These are phyloP conservation scores for Ganoderma meredithae DNA, from an alignment of 1,284 basidiomycete genomes.

Conservation along the genomic window DNA sequence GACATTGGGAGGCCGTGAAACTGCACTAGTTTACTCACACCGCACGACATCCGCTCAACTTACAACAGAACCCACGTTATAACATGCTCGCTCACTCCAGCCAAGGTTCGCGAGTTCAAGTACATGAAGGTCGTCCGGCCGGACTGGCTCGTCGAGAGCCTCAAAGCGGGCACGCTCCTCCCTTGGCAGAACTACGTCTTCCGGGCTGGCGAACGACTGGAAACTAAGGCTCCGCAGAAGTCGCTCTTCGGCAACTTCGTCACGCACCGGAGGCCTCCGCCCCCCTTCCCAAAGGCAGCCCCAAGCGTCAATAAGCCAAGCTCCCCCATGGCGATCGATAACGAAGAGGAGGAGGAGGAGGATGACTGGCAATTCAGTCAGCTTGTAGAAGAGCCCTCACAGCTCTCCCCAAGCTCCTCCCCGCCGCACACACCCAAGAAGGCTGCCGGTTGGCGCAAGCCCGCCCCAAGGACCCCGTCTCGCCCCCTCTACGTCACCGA, in stretches of 20 bases:
- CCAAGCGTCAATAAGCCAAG: background rate
- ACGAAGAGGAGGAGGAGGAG: background rate
- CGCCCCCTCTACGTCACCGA: constrained; percentile 46
- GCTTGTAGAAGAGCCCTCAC: constrained; percentile 12
- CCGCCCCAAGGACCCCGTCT: constrained; percentile 15
- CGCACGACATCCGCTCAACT: background rate
- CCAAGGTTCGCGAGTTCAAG: constrained; percentile 89
- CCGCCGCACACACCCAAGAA: constrained; percentile 25
- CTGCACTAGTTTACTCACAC: background rate
- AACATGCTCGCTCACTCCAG: constrained; percentile 88
- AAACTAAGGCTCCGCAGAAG: constrained; percentile 47
- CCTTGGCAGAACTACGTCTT: constrained; percentile 80
- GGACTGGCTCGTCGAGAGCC: constrained; percentile 87
- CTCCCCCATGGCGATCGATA: background rate
- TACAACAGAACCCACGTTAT: constrained; percentile 86
- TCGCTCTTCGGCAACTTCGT: constrained; percentile 41
- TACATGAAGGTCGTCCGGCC: constrained; percentile 89
- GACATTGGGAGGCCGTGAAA: too few species aligned
- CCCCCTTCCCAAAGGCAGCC: background rate
- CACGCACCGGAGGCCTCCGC: constrained; percentile 21
- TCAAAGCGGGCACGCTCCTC: constrained; percentile 68
- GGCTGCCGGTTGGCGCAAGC: constrained; percentile 18
- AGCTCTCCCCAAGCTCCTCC: constrained; percentile 6
- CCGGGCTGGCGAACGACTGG: constrained; percentile 53
- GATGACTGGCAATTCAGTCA: background rate